These are phyloP conservation scores for Grosmannia huntii DNA, from an alignment of 2,329 filamentous ascomycete species.

Conservation along the genomic window DNA sequence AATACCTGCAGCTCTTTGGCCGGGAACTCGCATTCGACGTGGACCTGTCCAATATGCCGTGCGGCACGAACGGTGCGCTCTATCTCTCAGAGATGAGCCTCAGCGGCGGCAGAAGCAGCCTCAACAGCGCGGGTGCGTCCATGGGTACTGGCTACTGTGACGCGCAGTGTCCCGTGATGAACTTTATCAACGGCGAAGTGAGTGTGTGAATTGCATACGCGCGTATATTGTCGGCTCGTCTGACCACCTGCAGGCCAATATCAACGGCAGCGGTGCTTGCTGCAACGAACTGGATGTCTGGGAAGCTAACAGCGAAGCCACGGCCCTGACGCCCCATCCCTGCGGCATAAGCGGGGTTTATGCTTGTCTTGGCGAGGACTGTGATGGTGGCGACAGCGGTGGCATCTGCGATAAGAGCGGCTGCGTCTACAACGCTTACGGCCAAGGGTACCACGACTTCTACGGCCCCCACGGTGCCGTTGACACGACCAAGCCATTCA, in stretches of 20 bases:
- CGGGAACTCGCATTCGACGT: conserved; percentile 52
- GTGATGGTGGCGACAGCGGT: conserved; percentile 32
- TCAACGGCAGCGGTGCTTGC: conserved; percentile 31
- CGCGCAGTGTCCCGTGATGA: conserved; percentile 39
- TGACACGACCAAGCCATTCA: conserved; percentile 26
- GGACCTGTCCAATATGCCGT: conserved; percentile 46
- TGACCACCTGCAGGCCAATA: conserved; percentile 20
- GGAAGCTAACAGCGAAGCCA: conserved; percentile 36
- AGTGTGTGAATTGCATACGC: conserved; percentile 5
- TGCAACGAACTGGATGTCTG: conserved; percentile 44
- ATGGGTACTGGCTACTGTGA: conserved; percentile 55
- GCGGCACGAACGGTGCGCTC: conserved; percentile 51
- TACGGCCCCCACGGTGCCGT: conserved; percentile 22
- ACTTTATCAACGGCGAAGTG: conserved; percentile 37
- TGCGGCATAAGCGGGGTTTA: conserved; percentile 32
- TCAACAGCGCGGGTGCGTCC: conserved; percentile 43
- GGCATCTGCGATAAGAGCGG: conserved; percentile 30
- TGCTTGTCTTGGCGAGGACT: conserved; percentile 29
- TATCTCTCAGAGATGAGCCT: conserved; percentile 45
- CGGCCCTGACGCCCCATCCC: conserved; percentile 33
- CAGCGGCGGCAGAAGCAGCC: conserved; percentile 44
- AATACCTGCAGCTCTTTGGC: conserved; percentile 42
- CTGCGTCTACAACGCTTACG: conserved; percentile 23
- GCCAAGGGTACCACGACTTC: conserved; percentile 17
- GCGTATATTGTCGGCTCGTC: not conserved